phyloP scores from a whole-genome alignment of 2,329 filamentous ascomycete species.

The Sarocladiaceae sp. region DNA sequence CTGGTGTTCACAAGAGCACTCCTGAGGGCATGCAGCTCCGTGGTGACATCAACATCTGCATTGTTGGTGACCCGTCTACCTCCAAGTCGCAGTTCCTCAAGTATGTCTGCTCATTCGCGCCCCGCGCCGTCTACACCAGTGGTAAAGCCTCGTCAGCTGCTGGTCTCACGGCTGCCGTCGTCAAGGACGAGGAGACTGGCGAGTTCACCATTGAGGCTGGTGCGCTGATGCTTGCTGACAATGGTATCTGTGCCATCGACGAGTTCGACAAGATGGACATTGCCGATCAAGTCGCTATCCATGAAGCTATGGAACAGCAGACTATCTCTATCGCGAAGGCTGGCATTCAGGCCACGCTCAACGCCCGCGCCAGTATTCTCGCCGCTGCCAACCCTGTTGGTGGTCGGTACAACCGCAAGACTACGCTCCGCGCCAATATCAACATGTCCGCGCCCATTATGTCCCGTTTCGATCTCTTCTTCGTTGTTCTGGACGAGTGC shows the following conservation, averaged over 20 bases:
- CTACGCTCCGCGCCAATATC: constrained; percentile 86
- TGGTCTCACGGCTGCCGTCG: constrained; percentile 91
- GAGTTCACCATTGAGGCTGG: constrained; percentile 98
- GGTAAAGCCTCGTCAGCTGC: constrained; percentile 96
- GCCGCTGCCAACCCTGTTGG: constrained; percentile 94
- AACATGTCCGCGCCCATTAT: constrained; percentile 99
- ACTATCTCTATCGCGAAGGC: constrained; percentile 99
- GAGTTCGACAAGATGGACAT: constrained; percentile 99
- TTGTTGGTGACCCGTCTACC: constrained; percentile 93
- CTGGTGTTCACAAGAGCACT: constrained; percentile 88
- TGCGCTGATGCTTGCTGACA: constrained; percentile 94
- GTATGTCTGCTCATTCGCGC: constrained; percentile 95
- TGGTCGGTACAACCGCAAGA: constrained; percentile 95
- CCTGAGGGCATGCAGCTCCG: constrained; percentile 91
- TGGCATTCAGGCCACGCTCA: constrained; percentile 94
- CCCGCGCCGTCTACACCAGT: constrained; percentile 92
- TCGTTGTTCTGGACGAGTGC: constrained; percentile 94
- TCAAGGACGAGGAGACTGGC: constrained; percentile 97
- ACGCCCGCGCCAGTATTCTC: constrained; percentile 90
- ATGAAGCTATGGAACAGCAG: constrained; percentile 99
- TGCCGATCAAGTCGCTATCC: constrained; percentile 92
- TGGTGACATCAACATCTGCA: constrained; percentile 98
- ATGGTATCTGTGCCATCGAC: constrained; percentile 96
- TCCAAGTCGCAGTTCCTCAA: constrained; percentile 98
- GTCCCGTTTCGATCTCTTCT: constrained; percentile 98